Conservation (phyloP, 2,329 filamentous ascomycete species). For the Alternaria brassicicola region DNA sequence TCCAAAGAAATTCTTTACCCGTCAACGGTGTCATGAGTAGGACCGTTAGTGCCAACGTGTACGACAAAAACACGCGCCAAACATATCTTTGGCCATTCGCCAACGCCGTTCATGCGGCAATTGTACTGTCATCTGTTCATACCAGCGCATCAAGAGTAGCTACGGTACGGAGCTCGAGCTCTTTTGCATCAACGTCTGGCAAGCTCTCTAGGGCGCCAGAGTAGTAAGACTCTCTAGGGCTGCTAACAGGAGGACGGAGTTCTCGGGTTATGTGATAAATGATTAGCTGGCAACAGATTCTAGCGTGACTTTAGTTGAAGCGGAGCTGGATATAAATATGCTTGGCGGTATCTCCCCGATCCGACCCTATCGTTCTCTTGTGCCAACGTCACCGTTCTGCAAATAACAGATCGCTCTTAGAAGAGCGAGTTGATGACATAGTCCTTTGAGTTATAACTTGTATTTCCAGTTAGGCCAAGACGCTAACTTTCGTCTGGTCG, state of each 20-base stretch:
- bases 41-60: constrained; percentile 65
- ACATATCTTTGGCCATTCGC: constrained; percentile 64
- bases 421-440: constrained; percentile 55
- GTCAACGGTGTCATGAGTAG: constrained; percentile 56
- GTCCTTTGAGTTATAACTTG: constrained; percentile 52
- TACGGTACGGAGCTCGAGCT: background rate
- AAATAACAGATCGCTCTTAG: constrained; percentile 50
- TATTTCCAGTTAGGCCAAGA: constrained; percentile 54
- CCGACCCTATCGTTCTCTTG: constrained; percentile 41
- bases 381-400: constrained; percentile 46
- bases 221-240: constrained; percentile 54
- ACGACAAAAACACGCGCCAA: constrained; percentile 55
- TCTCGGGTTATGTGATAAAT: constrained; percentile 51
- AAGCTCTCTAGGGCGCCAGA: constrained; percentile 30
- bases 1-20: constrained; percentile 37
- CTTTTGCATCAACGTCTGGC: constrained; percentile 32
- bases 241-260: constrained; percentile 60
- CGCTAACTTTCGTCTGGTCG: constrained; percentile 42
- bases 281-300: constrained; percentile 55
- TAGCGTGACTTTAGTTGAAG: constrained; percentile 52
- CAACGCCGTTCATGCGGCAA: constrained; percentile 65
- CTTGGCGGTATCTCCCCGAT: constrained; percentile 37
- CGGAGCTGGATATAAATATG: constrained; percentile 58
- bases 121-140: constrained; percentile 63
- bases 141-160: constrained; percentile 36